phyloP scores from a whole-genome alignment of 2,329 filamentous ascomycete species.

The Diaporthe ampelina region DNA sequence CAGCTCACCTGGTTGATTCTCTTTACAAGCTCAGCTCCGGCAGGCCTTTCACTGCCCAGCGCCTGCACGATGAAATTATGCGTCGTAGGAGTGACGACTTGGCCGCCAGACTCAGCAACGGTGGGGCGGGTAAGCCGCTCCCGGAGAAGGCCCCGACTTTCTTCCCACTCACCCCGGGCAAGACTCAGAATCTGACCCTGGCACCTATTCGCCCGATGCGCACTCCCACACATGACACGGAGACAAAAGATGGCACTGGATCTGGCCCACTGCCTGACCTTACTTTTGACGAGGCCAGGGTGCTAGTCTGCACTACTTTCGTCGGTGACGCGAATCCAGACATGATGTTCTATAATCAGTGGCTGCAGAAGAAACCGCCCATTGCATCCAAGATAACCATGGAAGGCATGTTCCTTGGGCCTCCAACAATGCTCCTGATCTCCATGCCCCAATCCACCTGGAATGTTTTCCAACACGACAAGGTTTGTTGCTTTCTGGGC shows the following conservation, averaged over 20 bases:
- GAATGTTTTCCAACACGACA: slow-evolving; percentile 75
- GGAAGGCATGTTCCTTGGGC: slow-evolving; percentile 77
- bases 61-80: slow-evolving; percentile 69
- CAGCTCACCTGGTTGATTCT: slow-evolving; percentile 68
- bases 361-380: slow-evolving; percentile 72
- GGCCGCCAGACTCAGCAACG: slow-evolving; percentile 60
- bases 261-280: slow-evolving; percentile 66
- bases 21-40: slow-evolving; percentile 66
- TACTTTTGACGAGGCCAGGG: slow-evolving; percentile 72
- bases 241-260: slow-evolving; percentile 50
- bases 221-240: slow-evolving; percentile 30
- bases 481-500: slow-evolving; percentile 75
- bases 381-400: slow-evolving; percentile 72
- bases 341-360: slow-evolving; percentile 76
- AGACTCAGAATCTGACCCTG: slow-evolving; percentile 66
- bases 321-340: slow-evolving; percentile 75
- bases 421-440: slow-evolving; percentile 75
- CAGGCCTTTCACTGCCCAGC: slow-evolving; percentile 69
- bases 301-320: slow-evolving; percentile 77
- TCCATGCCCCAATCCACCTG: slow-evolving; percentile 76
- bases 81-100: slow-evolving; percentile 60
- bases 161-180: slow-evolving; percentile 69
- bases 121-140: slow-evolving; percentile 55
- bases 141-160: slow-evolving; percentile 62
- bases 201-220: slow-evolving; percentile 58